Percentiles rank a stretch among this genome's conserved stretches.
phyloP scores from a whole-genome alignment of 1,284 basidiomycete genomes.

The Papiliotrema terrestris region DNA sequence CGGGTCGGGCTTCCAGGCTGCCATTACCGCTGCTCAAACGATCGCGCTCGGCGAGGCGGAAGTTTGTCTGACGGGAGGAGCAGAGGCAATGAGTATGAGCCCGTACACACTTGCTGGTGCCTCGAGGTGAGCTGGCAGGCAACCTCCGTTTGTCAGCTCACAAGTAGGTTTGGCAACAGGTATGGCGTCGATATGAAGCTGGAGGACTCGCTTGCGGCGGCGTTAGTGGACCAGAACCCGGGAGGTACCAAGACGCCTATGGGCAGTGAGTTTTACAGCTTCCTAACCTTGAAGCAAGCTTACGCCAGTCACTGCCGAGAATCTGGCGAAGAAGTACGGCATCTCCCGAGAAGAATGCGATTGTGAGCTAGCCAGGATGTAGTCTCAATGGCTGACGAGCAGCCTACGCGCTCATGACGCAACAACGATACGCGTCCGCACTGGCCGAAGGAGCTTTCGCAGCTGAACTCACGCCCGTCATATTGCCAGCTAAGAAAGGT shows the following conservation, averaged over 20 bases:
- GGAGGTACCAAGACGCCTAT: constrained; percentile 51
- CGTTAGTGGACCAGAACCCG: constrained; percentile 55
- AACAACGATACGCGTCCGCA: constrained; percentile 55
- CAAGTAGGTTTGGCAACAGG: constrained; percentile 38
- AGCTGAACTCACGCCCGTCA: constrained; percentile 54
- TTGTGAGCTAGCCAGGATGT: constrained; percentile 25
- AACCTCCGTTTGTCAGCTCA: not conserved
- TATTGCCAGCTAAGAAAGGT: constrained; percentile 48
- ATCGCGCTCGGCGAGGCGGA: constrained; percentile 55
- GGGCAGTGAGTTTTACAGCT: constrained; percentile 41
- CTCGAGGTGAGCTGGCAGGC: constrained; percentile 39
- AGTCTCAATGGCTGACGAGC: not conserved
- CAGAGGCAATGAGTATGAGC: constrained; percentile 55
- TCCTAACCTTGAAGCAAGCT: constrained; percentile 1
- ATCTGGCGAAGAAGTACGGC: constrained; percentile 55
- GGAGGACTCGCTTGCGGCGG: constrained; percentile 56
- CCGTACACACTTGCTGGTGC: constrained; percentile 53
- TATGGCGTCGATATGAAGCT: constrained; percentile 57
- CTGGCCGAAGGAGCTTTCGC: constrained; percentile 53
- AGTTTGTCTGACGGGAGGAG: constrained; percentile 55
- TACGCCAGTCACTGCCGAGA: constrained; percentile 54
- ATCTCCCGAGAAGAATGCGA: constrained; percentile 56
- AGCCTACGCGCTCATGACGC: constrained; percentile 55
- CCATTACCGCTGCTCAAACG: constrained; percentile 55
- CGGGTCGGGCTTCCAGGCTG: constrained; percentile 56